Evolutionary conservation across 441 rosid species (phyloP).

Genomic region (Theobroma grandiflorum): DNA sequence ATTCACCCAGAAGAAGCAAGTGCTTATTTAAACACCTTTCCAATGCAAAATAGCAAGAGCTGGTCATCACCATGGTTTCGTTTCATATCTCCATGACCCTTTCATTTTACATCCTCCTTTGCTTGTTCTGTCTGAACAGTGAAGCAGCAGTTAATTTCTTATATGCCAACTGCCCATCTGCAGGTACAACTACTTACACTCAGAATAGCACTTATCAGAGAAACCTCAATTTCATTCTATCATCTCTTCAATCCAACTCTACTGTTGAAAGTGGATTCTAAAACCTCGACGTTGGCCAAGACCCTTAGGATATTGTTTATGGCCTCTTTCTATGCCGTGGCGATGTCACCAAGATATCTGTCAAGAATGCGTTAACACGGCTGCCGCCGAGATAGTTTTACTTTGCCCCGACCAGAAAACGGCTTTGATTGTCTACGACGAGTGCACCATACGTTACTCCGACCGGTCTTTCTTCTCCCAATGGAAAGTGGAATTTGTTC

Average conservation of each 20-base stretch:
- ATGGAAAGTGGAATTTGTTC: not conserved
- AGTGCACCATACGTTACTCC: conserved; percentile 29
- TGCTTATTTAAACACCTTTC: no score
- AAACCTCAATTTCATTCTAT: conserved; percentile 43
- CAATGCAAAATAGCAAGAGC: no score
- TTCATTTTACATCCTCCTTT: not conserved
- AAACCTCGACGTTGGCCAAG: conserved; percentile 21
- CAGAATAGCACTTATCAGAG: conserved; percentile 40
- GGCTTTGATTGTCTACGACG: conserved; percentile 41
- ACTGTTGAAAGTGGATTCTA: conserved; percentile 25
- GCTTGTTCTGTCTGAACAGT: conserved; percentile 19
- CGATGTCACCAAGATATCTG: not conserved
- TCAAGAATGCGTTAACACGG: not conserved
- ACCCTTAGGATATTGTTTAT: not conserved
- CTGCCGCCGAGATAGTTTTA: not conserved
- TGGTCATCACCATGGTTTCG: no score
- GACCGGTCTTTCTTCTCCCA: not conserved
- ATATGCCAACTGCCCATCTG: conserved; percentile 16
- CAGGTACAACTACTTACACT: conserved; percentile 31
- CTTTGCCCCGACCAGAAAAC: not conserved
- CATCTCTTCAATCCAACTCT: conserved; percentile 41
- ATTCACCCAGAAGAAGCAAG: no score
- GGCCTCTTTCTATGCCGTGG: conserved; percentile 19
- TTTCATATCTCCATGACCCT: no score
- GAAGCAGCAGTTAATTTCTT: conserved; percentile 19